Evolutionary conservation across 495 filamentous ascomycete genomes (phyloP), one percentile per base, ranked within the genome.

Genomic region (Trichocladium antarcticum): DNA sequence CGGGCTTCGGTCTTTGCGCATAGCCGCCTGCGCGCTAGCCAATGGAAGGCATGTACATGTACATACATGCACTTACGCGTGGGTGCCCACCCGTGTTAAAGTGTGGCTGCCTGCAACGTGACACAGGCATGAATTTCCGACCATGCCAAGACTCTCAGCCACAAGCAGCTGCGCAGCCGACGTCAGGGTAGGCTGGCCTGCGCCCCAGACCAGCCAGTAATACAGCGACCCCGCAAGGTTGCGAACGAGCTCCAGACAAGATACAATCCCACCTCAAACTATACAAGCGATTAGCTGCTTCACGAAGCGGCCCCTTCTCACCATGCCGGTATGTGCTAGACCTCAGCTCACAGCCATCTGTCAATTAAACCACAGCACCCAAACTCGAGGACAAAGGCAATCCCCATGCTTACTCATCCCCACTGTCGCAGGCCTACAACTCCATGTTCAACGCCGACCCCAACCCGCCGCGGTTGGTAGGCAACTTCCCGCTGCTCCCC

Each of bases 401-500:
- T n/a, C n/a, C n/a, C n/a, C n/a, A n/a, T n/a, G n/a, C n/a, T n/a
- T n/a, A 34, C 14, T 36, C 9, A 27, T n/a, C 14, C 3, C 42
- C 3, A 1, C 41, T 9, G 2, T 22, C 34, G n/a, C 63, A 95
- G 87, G 85, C 86, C 69, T 93, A 92, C 74, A 87, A 92, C 74
- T 89, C 85, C 62, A 81, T 90, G 74, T 94, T 94, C 80, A 84
- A 93, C 65, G 74, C 81, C 57, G 85, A 90, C 65, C 78, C 66
- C 57, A 62, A 59, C 58, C 58, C 62, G 43, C 64, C 60, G 1
- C 64, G 65, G 41, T 57, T 69, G 19, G 59, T 78, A 78, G 89
- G 90, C 57, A 95, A 95, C 76, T 87, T 97, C 68, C 87, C 92
- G 32, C 82, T 97, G 58, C 81, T 95, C 52, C 89, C 90, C 3